A percentile compares a stretch with the other conserved stretches of the same genome.
Evolutionary conservation across 176 grass and related monocot genomes (phyloP).

Genomic region (Zizania latifolia): DNA sequence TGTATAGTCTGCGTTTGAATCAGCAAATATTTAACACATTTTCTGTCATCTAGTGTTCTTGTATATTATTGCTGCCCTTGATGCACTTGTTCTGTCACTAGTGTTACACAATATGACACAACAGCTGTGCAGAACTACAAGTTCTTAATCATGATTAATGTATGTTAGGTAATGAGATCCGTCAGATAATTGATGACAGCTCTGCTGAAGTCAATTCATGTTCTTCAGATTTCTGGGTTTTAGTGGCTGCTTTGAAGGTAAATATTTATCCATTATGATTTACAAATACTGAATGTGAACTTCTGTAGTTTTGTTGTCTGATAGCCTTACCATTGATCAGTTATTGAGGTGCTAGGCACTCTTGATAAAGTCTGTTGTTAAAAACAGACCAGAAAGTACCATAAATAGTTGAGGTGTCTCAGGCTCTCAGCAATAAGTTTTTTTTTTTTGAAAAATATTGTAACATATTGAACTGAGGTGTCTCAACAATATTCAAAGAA

Average conservation of each 20-base stretch:
- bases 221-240: conserved; percentile 93
- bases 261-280: conserved; percentile 11
- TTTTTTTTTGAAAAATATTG: neutral
- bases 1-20: neutral
- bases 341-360: neutral
- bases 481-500: neutral
- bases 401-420: neutral
- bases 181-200: conserved; percentile 70
- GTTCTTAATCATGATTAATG: conserved; percentile 15
- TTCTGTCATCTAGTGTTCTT: neutral
- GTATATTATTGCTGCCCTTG: neutral
- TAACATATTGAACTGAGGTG: neutral
- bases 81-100: neutral
- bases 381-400: neutral
- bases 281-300: neutral
- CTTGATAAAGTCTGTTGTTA: neutral
- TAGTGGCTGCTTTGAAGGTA: conserved; percentile 98
- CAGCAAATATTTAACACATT: neutral
- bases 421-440: neutral
- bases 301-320: neutral
- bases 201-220: conserved; percentile 60
- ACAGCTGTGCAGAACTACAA: neutral
- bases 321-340: neutral
- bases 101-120: neutral
- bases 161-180: conserved; percentile 66